Evolutionary conservation across 179 eudicot species (phyloP), one percentile per base, ranked within the genome.

Genomic region (Actinidia polygama): DNA sequence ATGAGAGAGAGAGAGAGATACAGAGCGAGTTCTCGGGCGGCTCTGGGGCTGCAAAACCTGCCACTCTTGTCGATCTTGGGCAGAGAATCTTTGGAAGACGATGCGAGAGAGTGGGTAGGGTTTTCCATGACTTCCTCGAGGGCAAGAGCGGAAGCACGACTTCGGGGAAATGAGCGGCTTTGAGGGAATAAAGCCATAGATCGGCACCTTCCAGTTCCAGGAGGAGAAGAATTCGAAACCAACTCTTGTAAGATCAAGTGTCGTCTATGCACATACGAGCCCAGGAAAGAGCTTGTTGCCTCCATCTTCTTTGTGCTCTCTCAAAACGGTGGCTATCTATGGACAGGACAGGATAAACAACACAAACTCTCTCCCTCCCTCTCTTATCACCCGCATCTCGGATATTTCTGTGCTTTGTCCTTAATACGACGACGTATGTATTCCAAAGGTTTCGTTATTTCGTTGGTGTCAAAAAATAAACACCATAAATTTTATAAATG

Each of bases 1-100:
- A 40, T 40, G 49, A 26, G 61, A 74, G 23, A 62, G 44, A 53
- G 61, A 24, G 50, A 61, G 26, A 82, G 76, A 71, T 93, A 94
- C 96, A 95, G 66, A 73, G 98, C 98, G 80, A 95, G 98, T 86
- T 95, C 96, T 83, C 96, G 83, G 67, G 96, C 96, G 44, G 98
- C 98, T 88, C 98, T 90, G 30, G 98, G 98, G 85, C 92, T 94
- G 86, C 96, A 94, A 86, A 95, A 94, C 86, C 93, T 91, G 79
- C 98, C 98, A 76, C 87, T 94, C 84, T 90, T 92, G 83, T 95
- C 98, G 72, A 94, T 82, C 77, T 85, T 91, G 46, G 98, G 98
- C 79, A 85, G 74, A 73, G 80, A 68, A 12, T 84, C 85, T 23
- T 19, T 79, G 24, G 84, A 15, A n/a, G 87, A 77, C 6, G 69